Evolutionary conservation across 148 eudicot species (phyloP).

Genomic region (Rhododendron simsii): DNA sequence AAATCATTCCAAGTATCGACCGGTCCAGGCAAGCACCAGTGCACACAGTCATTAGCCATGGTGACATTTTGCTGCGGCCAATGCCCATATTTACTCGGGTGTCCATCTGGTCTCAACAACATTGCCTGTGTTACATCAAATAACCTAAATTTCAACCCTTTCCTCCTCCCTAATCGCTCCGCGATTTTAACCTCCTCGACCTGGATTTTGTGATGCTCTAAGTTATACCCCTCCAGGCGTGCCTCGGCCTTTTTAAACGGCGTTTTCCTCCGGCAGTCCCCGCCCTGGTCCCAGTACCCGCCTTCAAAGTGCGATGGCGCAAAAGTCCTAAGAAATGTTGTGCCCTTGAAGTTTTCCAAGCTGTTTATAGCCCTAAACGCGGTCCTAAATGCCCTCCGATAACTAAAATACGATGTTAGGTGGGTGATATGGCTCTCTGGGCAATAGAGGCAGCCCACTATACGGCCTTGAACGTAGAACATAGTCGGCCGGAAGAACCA

Average conservation of each 20-base stretch:
- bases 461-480: conserved; percentile 1
- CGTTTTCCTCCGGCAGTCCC: not conserved
- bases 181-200: conserved; percentile 37
- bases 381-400: conserved; percentile 4
- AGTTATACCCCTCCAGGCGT: conserved; percentile 29
- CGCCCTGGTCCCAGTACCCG: conserved; percentile 13
- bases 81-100: conserved; percentile 55
- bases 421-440: not conserved
- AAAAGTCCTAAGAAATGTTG: conserved; percentile 6
- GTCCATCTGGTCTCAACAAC: conserved; percentile 64
- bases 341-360: not conserved
- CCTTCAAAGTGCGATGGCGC: conserved; percentile 8
- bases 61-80: conserved; percentile 29
- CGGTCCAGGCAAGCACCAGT: conserved; percentile 71
- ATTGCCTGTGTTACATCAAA: conserved; percentile 50
- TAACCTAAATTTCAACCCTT: conserved; percentile 33
- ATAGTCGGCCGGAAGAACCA: conserved; percentile 14
- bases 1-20: conserved; percentile 64
- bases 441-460: conserved; percentile 12
- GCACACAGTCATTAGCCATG: conserved; percentile 55
- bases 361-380: conserved; percentile 4
- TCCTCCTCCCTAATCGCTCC: conserved; percentile 29
- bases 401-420: not conserved
- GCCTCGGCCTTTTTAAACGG: conserved; percentile 29
- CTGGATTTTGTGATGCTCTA: conserved; percentile 41